These are phyloP conservation scores for Lepidopterella palustris DNA, from an alignment of 495 filamentous ascomycete species.

Conservation along the genomic window DNA sequence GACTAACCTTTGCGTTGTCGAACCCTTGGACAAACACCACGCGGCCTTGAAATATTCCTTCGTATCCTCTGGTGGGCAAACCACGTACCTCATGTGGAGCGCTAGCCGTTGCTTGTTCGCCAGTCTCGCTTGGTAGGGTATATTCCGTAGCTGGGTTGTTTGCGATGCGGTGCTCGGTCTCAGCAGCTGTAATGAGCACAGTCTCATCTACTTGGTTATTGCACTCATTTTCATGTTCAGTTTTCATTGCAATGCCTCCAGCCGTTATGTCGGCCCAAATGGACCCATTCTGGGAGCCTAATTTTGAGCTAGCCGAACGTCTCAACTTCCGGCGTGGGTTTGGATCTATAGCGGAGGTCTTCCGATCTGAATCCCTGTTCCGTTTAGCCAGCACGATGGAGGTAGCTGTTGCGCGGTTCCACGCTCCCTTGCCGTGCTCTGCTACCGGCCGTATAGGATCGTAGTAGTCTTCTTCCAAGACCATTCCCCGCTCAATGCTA, in stretches of 20 bases:
- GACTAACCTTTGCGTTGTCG: slow-evolving; percentile 18
- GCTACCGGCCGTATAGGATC: slow-evolving; percentile 61
- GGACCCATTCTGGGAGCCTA: slow-evolving; percentile 57
- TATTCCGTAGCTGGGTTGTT: not conserved
- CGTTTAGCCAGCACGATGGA: slow-evolving; percentile 25
- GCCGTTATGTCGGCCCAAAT: slow-evolving; percentile 87
- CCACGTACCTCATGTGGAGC: not conserved
- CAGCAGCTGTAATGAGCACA: not conserved
- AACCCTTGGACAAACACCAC: slow-evolving; percentile 29
- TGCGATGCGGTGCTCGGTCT: not conserved
- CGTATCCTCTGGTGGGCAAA: not conserved
- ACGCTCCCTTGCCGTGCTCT: slow-evolving; percentile 71
- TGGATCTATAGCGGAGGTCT: not conserved
- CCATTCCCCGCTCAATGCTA: slow-evolving; percentile 86
- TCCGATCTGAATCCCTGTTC: slow-evolving; percentile 7
- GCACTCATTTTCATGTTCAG: slow-evolving; percentile 37
- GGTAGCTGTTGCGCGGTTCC: slow-evolving; percentile 45
- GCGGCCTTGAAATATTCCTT: slow-evolving; percentile 29
- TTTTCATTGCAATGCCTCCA: slow-evolving; percentile 37
- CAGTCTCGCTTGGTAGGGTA: not conserved
- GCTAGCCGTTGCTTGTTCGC: not conserved
- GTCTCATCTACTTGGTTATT: slow-evolving; percentile 14
- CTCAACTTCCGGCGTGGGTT: slow-evolving; percentile 24
- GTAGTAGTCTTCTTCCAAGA: slow-evolving; percentile 76
- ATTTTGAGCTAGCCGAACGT: slow-evolving; percentile 22